Percentiles rank a stretch among this genome's conserved stretches.
phyloP scores from a whole-genome alignment of 2,329 filamentous ascomycete genomes.

The Epichloe festucae region DNA sequence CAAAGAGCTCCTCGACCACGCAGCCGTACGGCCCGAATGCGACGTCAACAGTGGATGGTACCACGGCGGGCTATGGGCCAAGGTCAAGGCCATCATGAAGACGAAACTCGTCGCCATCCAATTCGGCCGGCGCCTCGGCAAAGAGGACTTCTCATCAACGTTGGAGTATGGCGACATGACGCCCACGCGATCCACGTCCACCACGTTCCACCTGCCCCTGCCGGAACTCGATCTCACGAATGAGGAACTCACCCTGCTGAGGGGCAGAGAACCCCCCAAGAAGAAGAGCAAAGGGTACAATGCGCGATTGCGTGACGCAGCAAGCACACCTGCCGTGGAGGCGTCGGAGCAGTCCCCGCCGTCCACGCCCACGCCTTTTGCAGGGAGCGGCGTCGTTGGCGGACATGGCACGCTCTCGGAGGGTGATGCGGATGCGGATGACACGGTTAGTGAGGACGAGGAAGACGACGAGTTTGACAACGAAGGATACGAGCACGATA shows the following conservation, averaged over 20 bases:
- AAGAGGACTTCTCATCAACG: constrained; percentile 23
- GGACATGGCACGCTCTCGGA: constrained; percentile 2
- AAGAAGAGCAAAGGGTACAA: constrained; percentile 25
- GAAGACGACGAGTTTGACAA: constrained; percentile 16
- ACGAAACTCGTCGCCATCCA: constrained; percentile 64
- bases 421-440: constrained; percentile 14
- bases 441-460: constrained; percentile 10
- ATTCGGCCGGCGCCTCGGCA: constrained; percentile 36
- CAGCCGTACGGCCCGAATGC: constrained; percentile 44
- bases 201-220: constrained; percentile 21
- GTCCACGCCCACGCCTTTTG: constrained; percentile 1
- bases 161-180: constrained; percentile 22
- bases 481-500: constrained; percentile 13
- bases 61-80: constrained; percentile 66
- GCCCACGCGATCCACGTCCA: constrained; percentile 16
- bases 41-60: constrained; percentile 71
- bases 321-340: constrained; percentile 8
- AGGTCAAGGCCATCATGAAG: constrained; percentile 78
- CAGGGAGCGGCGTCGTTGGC: constrained; percentile 4
- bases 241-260: constrained; percentile 21
- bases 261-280: constrained; percentile 23
- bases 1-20: constrained; percentile 48
- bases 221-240: constrained; percentile 23
- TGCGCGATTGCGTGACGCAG: constrained; percentile 16
- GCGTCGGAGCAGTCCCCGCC: constrained; percentile 7